Conservation (phyloP, 257 asterid species). For the Jacaranda copaia region DNA sequence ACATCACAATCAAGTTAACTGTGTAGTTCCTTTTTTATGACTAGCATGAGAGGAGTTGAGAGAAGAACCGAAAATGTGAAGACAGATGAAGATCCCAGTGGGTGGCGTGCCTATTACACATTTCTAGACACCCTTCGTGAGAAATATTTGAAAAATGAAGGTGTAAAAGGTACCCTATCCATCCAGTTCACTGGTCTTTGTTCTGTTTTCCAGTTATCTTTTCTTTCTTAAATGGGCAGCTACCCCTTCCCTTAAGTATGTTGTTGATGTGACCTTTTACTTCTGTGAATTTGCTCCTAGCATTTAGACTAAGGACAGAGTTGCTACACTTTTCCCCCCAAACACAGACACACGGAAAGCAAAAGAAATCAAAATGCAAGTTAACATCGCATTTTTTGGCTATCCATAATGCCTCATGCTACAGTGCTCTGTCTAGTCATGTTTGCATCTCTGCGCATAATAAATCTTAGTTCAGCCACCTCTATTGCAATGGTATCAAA, state of each 20-base stretch:
- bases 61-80: constrained; percentile 69
- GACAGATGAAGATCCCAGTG: constrained; percentile 85
- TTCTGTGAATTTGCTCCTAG: constrained; percentile 15
- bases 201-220: not conserved
- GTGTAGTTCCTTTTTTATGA: constrained; percentile 22
- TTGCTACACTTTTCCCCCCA: too few species aligned
- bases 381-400: not conserved
- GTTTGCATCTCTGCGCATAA: not conserved
- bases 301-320: not conserved
- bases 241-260: not conserved
- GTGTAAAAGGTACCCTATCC: constrained; percentile 64
- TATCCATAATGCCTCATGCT: not conserved
- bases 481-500: not conserved
- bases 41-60: constrained; percentile 74
- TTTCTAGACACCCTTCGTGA: constrained; percentile 79
- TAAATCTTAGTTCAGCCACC: constrained; percentile 17
- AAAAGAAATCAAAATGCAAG: not conserved
- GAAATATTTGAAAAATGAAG: constrained; percentile 77
- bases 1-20: constrained; percentile 21
- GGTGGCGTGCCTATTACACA: constrained; percentile 78
- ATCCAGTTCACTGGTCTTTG: constrained; percentile 12
- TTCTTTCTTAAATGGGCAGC: not conserved
- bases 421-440: not conserved
- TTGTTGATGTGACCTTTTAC: not conserved
- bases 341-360: too few species aligned